Base-by-base conservation (phyloP, 495 filamentous ascomycete genomes). In the Sordaria brevicollis region DNA sequence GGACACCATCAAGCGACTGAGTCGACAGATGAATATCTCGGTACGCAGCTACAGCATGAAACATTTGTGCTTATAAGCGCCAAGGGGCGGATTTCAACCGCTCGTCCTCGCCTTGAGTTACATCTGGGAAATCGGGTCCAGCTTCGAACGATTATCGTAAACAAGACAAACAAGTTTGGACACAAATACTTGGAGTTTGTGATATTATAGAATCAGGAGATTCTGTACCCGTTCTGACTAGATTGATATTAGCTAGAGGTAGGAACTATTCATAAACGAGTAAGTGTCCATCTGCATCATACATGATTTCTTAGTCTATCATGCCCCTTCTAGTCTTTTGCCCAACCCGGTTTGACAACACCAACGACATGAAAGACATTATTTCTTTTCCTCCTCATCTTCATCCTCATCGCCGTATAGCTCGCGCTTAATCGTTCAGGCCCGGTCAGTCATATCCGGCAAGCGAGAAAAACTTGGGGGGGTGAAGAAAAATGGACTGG, bases 321-420 rank as follows among this genome's bases (percentile, higher is more conserved):
- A n/a, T n/a, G n/a, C n/a, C n/a, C n/a, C n/a, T n/a, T n/a, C n/a
- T n/a, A n/a, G n/a, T n/a, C n/a, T n/a, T n/a, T n/a, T n/a, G n/a
- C 13, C 4, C 8, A 9, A 65, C 29, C 35, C 38, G 17, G n/a
- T n/a, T 41, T n/a, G 41, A 35, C 6, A 17, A 1, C 43, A 36
- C 39, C 25, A 29, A 35, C 34, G 41, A 34, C 35, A 57, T 15
- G n/a, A 65, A n/a, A 8, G 15, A 34, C 34, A n/a, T 17, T 31
- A 37, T 13, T 6, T 36, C 19, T 65, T 7, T 15, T 34, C 67
- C 6, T 70, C 65, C 2, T 72, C 75, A 10, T 73, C 67, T 4
- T 70, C 65, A 1, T 72, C 75, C 5, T 73, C 69, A 31, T 76
- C 74, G 4, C 69, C 74, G 34, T 76, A 77, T 10, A 74, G 66